Percentiles rank a stretch among this genome's conserved stretches.
Evolutionary conservation across 164 flowering plant genomes (phyloP).

Genomic region (Kingdonia uniflora): DNA sequence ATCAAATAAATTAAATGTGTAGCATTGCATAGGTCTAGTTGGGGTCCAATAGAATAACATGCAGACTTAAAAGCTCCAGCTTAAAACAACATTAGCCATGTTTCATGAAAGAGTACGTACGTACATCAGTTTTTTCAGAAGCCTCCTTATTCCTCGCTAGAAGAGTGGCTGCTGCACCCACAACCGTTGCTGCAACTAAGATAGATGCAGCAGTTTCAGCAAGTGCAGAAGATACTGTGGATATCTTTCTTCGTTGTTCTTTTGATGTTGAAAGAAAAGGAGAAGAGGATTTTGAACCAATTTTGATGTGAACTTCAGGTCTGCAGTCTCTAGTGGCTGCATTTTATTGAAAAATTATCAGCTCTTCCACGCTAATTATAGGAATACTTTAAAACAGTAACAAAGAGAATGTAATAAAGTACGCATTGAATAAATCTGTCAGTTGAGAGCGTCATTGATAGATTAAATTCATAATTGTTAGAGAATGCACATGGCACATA

Average conservation of each 20-base stretch:
- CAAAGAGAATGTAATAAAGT: no score
- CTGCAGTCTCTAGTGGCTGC: slow-evolving; percentile 23
- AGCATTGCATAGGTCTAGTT: no score
- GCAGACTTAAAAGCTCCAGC: no score
- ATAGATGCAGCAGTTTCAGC: slow-evolving; percentile 76
- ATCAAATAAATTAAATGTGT: no score
- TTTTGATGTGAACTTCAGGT: slow-evolving; percentile 7
- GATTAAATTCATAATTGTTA: no score
- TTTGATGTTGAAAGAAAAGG: slow-evolving; percentile 15
- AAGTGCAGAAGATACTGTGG: slow-evolving; percentile 29
- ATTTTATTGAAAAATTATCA: slow-evolving; percentile 15
- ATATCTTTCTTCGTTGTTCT: slow-evolving; percentile 17
- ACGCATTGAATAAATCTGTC: no score
- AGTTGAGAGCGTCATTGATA: no score
- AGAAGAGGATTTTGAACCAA: slow-evolving; percentile 2
- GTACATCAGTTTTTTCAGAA: slow-evolving; percentile 42
- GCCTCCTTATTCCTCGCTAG: slow-evolving; percentile 43
- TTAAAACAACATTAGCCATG: no score
- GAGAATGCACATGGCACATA: no score
- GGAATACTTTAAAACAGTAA: no score
- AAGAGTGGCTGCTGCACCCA: slow-evolving; percentile 76
- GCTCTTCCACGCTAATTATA: not conserved
- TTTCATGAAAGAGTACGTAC: slow-evolving; percentile 14
- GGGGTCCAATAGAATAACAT: no score
- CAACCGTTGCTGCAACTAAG: slow-evolving; percentile 65